Percentiles rank a stretch among this genome's conserved stretches.
phyloP scores from a whole-genome alignment of 2,329 filamentous ascomycete species.

The Pyrenochaeta sp. region DNA sequence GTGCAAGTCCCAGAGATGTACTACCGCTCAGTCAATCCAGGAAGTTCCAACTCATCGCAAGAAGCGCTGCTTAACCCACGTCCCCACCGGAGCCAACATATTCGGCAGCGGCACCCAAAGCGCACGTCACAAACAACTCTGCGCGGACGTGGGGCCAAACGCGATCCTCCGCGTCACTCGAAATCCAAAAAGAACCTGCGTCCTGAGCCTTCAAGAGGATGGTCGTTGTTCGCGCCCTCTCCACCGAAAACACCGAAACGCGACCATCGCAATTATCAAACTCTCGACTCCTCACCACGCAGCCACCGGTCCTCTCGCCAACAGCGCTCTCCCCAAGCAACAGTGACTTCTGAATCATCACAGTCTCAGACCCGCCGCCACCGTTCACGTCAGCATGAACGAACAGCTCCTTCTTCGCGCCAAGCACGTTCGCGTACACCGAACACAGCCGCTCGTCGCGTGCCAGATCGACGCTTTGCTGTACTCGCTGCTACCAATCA shows the following conservation, averaged over 20 bases:
- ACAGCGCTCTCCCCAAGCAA: slow-evolving; percentile 25
- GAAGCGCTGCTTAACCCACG: slow-evolving; percentile 48
- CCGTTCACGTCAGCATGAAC: slow-evolving; percentile 40
- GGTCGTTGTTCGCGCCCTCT: slow-evolving; percentile 43
- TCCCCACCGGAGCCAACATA: slow-evolving; percentile 44
- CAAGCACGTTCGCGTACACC: slow-evolving; percentile 41
- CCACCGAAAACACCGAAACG: slow-evolving; percentile 40
- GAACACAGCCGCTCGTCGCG: slow-evolving; percentile 43
- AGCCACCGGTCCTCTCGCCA: slow-evolving; percentile 40
- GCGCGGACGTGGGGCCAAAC: slow-evolving; percentile 47
- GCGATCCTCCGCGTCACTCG: slow-evolving; percentile 42
- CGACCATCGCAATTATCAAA: slow-evolving; percentile 35
- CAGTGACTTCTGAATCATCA: slow-evolving; percentile 25
- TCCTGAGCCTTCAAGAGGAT: slow-evolving; percentile 34
- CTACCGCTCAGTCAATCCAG: slow-evolving; percentile 36
- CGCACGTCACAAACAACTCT: slow-evolving; percentile 45
- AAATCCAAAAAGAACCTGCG: slow-evolving; percentile 42
- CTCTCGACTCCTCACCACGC: slow-evolving; percentile 38
- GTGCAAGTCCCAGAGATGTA: slow-evolving; percentile 40
- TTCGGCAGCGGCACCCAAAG: slow-evolving; percentile 44
- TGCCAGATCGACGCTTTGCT: slow-evolving; percentile 49
- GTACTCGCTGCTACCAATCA: slow-evolving; percentile 49
- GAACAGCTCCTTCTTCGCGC: slow-evolving; percentile 29
- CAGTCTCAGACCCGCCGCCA: slow-evolving; percentile 36
- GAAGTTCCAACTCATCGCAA: slow-evolving; percentile 40